These are phyloP conservation scores for Cutaneotrichosporon cutaneum DNA, from an alignment of 1,284 basidiomycete species.

Conservation along the genomic window DNA sequence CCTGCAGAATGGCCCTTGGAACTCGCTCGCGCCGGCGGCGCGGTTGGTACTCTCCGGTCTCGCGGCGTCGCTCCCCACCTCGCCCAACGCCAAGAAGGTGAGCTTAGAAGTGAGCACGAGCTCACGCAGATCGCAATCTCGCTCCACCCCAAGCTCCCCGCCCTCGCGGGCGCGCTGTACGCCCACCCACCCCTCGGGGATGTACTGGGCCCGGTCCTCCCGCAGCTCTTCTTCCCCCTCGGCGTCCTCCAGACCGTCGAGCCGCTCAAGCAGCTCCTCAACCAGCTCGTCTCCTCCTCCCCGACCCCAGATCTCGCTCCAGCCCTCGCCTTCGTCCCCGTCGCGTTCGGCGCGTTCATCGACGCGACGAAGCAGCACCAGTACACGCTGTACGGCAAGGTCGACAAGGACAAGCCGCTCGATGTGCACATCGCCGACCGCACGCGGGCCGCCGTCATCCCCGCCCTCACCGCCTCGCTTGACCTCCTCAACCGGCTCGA, in stretches of 20 bases:
- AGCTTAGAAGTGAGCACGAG: conserved; percentile 5
- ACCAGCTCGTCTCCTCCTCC: not conserved
- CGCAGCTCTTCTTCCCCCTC: conserved; percentile 32
- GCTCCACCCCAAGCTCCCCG: conserved; percentile 26
- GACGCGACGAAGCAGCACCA: conserved; percentile 26
- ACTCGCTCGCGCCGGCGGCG: conserved; percentile 10
- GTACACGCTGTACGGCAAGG: conserved; percentile 35
- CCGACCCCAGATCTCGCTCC: conserved; percentile 13
- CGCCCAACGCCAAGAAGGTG: conserved; percentile 38
- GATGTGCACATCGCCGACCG: conserved; percentile 43
- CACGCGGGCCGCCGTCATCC: conserved; percentile 35
- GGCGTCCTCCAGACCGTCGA: conserved; percentile 28
- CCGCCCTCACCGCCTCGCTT: conserved; percentile 24
- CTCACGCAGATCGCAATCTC: conserved; percentile 31
- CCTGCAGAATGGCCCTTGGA: conserved; percentile 5
- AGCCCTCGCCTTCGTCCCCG: conserved; percentile 25
- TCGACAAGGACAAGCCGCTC: conserved; percentile 31
- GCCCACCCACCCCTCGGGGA: conserved; percentile 23
- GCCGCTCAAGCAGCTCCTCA: conserved; percentile 23
- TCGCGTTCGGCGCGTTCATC: conserved; percentile 32
- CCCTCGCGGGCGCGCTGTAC: conserved; percentile 22
- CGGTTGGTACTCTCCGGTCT: conserved; percentile 19
- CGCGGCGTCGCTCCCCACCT: conserved; percentile 12
- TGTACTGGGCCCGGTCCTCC: conserved; percentile 22
- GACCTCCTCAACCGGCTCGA: conserved; percentile 26